Evolutionary conservation across 345 rosid species (phyloP).

Genomic region (Hirschfeldia incana): DNA sequence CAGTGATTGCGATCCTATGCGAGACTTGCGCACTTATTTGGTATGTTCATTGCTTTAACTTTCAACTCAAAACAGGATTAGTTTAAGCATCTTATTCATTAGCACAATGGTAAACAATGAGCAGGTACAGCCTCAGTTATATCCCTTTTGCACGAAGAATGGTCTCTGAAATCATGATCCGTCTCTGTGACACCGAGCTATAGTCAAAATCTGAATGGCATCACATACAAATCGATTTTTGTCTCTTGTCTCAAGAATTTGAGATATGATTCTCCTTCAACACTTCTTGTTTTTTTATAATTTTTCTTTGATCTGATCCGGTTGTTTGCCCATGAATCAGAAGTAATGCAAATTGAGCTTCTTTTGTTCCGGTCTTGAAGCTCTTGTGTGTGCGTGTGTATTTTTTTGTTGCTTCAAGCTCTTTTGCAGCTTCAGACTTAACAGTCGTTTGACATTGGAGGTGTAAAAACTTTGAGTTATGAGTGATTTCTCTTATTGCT

Average conservation of each 20-base stretch:
- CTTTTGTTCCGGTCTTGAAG: not conserved
- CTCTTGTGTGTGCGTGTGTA: slow-evolving; percentile 10
- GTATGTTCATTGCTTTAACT: slow-evolving; percentile 46
- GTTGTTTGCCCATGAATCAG: not conserved
- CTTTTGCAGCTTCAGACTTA: not conserved
- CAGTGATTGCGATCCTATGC: slow-evolving; percentile 68
- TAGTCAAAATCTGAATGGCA: slow-evolving; percentile 30
- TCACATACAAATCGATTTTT: not conserved
- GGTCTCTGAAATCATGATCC: slow-evolving; percentile 76
- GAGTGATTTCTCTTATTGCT: not conserved
- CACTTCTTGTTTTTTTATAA: not conserved
- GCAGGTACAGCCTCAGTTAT: slow-evolving; percentile 92
- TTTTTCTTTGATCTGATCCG: not conserved
- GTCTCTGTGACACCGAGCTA: slow-evolving; percentile 83
- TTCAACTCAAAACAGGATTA: not conserved
- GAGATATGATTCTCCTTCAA: slow-evolving; percentile 1
- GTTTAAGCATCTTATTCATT: not conserved
- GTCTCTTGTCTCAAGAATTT: slow-evolving; percentile 5
- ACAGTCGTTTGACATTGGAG: not conserved
- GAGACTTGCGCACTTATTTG: slow-evolving; percentile 89
- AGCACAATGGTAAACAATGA: not conserved
- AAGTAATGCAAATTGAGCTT: slow-evolving; percentile 7
- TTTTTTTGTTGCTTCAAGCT: slow-evolving; percentile 2
- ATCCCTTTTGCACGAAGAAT: slow-evolving; percentile 85
- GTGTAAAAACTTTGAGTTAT: not conserved